A percentile compares a stretch with the other conserved stretches of the same genome.
Evolutionary conservation across 768 basidiomycete genomes (phyloP).

Genomic region (Dioszegia hungarica): DNA sequence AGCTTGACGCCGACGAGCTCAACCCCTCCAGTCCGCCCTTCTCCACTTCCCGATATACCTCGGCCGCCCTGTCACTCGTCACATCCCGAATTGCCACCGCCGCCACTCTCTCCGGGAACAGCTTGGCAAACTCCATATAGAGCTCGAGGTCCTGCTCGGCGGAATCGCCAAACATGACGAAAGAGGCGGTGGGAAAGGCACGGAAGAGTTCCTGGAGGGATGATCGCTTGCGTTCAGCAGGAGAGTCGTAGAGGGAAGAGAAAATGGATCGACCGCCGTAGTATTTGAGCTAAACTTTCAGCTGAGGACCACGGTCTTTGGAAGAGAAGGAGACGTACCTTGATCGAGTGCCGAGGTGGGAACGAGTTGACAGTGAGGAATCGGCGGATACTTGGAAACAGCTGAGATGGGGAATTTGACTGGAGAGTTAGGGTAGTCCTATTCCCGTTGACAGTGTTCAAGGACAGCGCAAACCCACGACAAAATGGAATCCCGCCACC

Average conservation of each 20-base stretch:
- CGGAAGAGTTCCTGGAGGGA: conserved; percentile 71
- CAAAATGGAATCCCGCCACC: conserved; percentile 60
- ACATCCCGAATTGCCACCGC: conserved; percentile 83
- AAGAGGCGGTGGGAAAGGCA: conserved; percentile 66
- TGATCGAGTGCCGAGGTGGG: conserved; percentile 29
- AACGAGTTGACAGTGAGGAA: conserved; percentile 59
- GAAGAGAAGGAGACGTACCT: conserved; percentile 13
- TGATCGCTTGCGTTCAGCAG: conserved; percentile 68
- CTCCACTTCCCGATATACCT: conserved; percentile 4
- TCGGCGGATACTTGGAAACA: conserved; percentile 69
- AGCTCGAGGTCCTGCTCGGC: conserved; percentile 95
- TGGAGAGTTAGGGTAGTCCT: conserved; percentile 10
- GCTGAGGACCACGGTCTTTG: not conserved
- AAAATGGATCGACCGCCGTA: conserved; percentile 72
- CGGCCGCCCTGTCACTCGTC: conserved; percentile 39
- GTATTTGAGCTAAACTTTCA: conserved; percentile 60
- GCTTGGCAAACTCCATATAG: conserved; percentile 69
- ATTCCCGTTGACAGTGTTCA: not conserved
- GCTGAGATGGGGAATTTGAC: conserved; percentile 81
- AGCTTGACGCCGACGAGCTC: not conserved
- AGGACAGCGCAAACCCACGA: conserved; percentile 46
- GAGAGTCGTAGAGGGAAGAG: conserved; percentile 75
- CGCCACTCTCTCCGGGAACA: conserved; percentile 61
- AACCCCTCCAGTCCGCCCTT: not conserved
- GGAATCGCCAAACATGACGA: conserved; percentile 83